These are phyloP conservation scores for Backusella luteola DNA, from an alignment of 192 early-diverging fungal genomes.

Conservation along the genomic window DNA sequence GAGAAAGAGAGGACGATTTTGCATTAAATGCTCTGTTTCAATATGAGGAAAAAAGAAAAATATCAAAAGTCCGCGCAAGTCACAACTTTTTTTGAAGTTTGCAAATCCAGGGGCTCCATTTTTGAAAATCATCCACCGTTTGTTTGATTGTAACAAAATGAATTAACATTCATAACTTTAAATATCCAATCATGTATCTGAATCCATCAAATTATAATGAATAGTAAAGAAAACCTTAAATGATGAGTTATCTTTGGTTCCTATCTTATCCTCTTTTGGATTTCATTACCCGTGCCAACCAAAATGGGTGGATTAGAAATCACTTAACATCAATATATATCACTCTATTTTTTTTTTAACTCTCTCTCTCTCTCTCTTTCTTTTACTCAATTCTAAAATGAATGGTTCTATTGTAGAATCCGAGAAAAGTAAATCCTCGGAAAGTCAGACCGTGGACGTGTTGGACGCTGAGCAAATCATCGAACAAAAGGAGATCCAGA, in stretches of 20 bases:
- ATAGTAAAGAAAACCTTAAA: neutral
- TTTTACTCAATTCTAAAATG: neutral
- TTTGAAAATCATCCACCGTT: no score
- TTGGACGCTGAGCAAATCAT: neutral
- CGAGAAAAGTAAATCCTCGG: neutral
- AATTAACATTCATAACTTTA: no score
- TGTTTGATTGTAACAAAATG: neutral
- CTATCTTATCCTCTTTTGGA: neutral
- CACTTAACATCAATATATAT: neutral
- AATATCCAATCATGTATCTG: no score
- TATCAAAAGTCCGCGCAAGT: neutral
- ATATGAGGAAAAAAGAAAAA: neutral
- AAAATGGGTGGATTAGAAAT: neutral
- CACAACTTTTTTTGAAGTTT: neutral
- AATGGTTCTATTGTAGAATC: neutral
- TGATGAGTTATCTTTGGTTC: neutral
- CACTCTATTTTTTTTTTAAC: neutral
- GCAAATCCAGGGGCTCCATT: neutral
- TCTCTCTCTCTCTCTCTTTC: neutral
- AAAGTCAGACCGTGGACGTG: neutral
- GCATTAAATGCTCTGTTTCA: neutral
- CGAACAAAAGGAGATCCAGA: neutral
- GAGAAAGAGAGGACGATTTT: neutral
- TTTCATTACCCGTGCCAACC: conserved; percentile 1
- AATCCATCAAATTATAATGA: neutral